Evolutionary conservation across 257 asterid species (phyloP), one percentile per base, ranked within the genome.

Genomic region (Buddleja alternifolia): DNA sequence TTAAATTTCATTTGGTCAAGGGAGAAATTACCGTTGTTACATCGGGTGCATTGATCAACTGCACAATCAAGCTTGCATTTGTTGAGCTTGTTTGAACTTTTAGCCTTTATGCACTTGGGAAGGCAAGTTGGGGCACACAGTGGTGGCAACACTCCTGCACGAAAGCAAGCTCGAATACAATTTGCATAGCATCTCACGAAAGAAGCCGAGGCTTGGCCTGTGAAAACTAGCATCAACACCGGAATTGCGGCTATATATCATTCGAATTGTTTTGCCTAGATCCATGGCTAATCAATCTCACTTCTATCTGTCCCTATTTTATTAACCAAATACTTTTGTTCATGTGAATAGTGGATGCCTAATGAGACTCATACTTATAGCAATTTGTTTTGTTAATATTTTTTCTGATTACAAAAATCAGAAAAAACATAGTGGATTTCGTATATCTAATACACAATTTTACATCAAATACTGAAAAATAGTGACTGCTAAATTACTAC

Each of bases 171-270:
- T 10, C 5, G 20, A 0, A 37, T 0, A 46, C 75, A 70, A 2
- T 7, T 10, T 0, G 0, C 0, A 46, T 60, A 70, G 55, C 63
- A 70, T 11, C n/a, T n/a, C 32, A n/a, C 16, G 63, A 40, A 66
- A 9, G 69, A 70, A 2, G 46, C 62, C 40, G 69, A 48, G 0
- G 61, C 68, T 7, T 56, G 23, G 48, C 68, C 68, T 23, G 75
- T 36, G 40, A 3, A 60, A 12, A 51, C 3, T 60, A 70, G 16
- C 69, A 50, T 39, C 62, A 60, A n/a, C 45, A 60, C 4, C 7
- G 7, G 8, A 1, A 70, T 39, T 10, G 23, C 36, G 10, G 10
- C 44, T n/a, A 29, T 1, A 29, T 29, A 29, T 29, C 34, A 29
- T 29, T 29, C 34, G 34, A 46, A 21, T 8, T 7, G 14, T 53